Base-by-base conservation (phyloP, 345 rosid genomes). In the Cardamine occulta region DNA sequence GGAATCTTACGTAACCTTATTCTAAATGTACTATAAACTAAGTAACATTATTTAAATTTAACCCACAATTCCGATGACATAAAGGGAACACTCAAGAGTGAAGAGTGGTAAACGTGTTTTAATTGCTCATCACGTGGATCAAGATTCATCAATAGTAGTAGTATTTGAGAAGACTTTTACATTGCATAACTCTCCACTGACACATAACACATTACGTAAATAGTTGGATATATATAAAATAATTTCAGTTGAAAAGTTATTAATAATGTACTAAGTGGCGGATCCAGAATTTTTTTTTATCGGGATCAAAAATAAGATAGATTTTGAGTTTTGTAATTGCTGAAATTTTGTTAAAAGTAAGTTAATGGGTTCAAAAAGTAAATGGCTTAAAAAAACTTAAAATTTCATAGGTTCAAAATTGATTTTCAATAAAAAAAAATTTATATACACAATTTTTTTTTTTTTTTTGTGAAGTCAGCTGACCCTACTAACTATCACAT, bases 41-140 rank as follows among this genome's bases (percentile, higher is more conserved):
- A 59, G 12, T 45, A 23, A 19, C 34, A 31, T 44, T 15, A 40
- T 13, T 29, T 3, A 42, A 28, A 6, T 54, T 26, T 14, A 11
- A 56, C 47, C 63, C 49, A 34, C 13, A 35, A 21, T 9, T 21
- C 18, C 37, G 21, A 66, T 66, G 47, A 47, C 15, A 35, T 0
- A 7, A 10, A n/a, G 48, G 62, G 53, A 72, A 59, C 53, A 47
- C 13, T 57, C 73, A 15, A 49, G 79, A 59, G 55, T 66, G 7
- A 58, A 14, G 23, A 48, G 62, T 28, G 62, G 45, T 31, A 64
- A 76, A 76, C 42, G 14, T 69, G 65, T 11, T 63, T 49, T 40
- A 10, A 67, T 39, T 14, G 63, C 68, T 42, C 65, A 69, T 42
- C 73, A 6, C 76, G 49, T 34, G 47, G 45, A 57, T 70, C 66